Percentiles rank a stretch among this genome's conserved stretches.
Conservation (phyloP, 2,329 filamentous ascomycete genomes). For the Huntiella bhutanensis region DNA sequence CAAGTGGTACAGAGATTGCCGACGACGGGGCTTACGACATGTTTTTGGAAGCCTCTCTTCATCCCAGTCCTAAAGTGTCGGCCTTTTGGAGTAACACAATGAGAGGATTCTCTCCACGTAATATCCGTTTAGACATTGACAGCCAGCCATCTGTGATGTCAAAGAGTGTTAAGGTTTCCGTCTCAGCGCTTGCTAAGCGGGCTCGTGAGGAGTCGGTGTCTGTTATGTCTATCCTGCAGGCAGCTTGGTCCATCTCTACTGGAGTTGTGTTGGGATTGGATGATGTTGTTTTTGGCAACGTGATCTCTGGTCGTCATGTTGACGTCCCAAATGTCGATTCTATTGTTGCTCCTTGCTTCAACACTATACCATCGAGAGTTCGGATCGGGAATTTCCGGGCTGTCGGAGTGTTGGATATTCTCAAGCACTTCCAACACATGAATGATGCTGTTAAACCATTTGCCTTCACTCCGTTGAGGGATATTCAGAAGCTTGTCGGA, state of each 20-base stretch:
- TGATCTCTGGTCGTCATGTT: constrained; percentile 59
- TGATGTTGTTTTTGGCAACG: constrained; percentile 75
- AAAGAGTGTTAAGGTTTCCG: not conserved
- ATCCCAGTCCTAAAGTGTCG: constrained; percentile 28
- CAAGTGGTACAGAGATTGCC: constrained; percentile 27
- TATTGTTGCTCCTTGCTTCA: constrained; percentile 81
- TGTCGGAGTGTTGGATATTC: constrained; percentile 30
- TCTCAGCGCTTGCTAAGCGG: not conserved
- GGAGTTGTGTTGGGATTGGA: constrained; percentile 30
- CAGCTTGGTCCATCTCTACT: constrained; percentile 52
- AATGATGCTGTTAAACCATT: constrained; percentile 45
- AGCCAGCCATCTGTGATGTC: not conserved
- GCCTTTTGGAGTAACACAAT: constrained; percentile 41
- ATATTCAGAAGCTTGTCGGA: constrained; percentile 38
- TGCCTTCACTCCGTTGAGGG: constrained; percentile 58
- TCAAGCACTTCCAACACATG: constrained; percentile 38
- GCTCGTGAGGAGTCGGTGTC: constrained; percentile 27
- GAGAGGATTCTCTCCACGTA: not conserved
- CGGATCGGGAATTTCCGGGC: constrained; percentile 27
- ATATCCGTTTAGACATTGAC: not conserved
- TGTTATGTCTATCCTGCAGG: constrained; percentile 49
- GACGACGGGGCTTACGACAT: constrained; percentile 35
- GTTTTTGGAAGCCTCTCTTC: constrained; percentile 43
- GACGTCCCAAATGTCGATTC: constrained; percentile 45
- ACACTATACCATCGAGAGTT: constrained; percentile 58